Base-by-base conservation (phyloP, 805 yeast species). In the Sungouiozyma intestinalis region DNA sequence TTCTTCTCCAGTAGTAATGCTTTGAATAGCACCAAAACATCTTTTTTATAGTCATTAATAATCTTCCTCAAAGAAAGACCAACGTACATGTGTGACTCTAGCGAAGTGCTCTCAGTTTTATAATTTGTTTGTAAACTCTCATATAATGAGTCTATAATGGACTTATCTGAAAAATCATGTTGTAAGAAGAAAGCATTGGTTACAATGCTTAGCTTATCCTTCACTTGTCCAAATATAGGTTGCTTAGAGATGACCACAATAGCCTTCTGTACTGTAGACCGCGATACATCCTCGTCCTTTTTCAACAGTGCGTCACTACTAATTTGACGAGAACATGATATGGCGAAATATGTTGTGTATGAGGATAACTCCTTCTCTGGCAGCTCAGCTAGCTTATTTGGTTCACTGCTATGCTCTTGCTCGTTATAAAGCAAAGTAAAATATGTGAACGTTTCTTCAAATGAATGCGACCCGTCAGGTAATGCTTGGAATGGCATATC, bases 391-490 rank as follows among this genome's bases (percentile, higher is more conserved):
- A 73, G 58, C 55, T 76, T 65, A 24, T 58, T 57, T 16, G 63
- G 62, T 0, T 66, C 57, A 33, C 60, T 51, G 14, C 50, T 43
- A 15, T 48, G 46, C 18, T 62, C 62, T 20, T 66, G 63, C 40
- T 76, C 77, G 57, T 86, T 86, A 55, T 77, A 84, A 4, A 82
- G 72, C 36, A 90, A 65, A 18, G 95, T 88, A 64, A 90, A 90
- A 57, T 85, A 85, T 18, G 95, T 81, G 55, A 88, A 86, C 1
- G 95, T 87, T 60, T 92, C 97, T 57, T 87, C 94, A 57, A 80
- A 90, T 17, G 88, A 71, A 60, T 92, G 98, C 2, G 94, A 81
- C 3, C 97, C 97, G 63, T 92, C 98, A 0, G 98, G 97, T 17
- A 92, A 66, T 1, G 96, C 94, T 58, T 88, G 97, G 56, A 92